These are phyloP conservation scores for Xylaria sp. DNA, from an alignment of 2,329 filamentous ascomycete genomes.

Conservation along the genomic window DNA sequence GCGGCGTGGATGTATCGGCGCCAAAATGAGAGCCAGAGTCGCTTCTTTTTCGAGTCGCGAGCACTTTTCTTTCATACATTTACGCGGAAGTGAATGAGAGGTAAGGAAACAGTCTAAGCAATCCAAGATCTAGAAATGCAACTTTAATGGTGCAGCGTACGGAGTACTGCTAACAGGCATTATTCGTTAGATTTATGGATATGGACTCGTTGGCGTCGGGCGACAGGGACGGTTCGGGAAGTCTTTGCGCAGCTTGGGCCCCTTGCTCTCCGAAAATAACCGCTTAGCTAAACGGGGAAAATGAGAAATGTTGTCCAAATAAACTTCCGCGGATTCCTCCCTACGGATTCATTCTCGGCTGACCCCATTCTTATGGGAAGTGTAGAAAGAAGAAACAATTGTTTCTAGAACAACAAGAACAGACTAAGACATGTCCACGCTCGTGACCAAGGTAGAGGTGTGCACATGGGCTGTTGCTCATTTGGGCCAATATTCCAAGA, in stretches of 20 bases:
- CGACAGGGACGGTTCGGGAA: slow-evolving; percentile 16
- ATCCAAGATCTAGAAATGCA: slow-evolving; percentile 7
- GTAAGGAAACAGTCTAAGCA: background rate
- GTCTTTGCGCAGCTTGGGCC: background rate
- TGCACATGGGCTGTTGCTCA: background rate
- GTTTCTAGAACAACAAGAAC: background rate
- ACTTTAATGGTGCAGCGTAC: background rate
- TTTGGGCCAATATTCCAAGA: slow-evolving; percentile 2
- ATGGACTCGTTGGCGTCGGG: slow-evolving; percentile 14
- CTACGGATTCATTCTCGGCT: background rate
- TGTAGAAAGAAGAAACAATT: background rate
- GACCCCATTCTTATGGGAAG: background rate
- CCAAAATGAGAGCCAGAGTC: background rate
- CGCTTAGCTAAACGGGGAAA: slow-evolving; percentile 6
- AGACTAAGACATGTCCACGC: background rate
- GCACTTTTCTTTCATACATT: background rate
- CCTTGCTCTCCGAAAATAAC: background rate
- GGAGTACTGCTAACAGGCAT: background rate
- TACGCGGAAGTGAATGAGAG: slow-evolving; percentile 3
- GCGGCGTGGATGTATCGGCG: background rate
- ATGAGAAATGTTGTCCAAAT: background rate
- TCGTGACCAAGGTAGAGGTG: slow-evolving; percentile 1
- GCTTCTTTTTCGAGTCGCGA: background rate
- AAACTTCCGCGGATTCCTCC: background rate
- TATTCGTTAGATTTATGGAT: background rate